phyloP scores from a whole-genome alignment of 768 basidiomycete genomes.

The Psilocybe cyanescens region DNA sequence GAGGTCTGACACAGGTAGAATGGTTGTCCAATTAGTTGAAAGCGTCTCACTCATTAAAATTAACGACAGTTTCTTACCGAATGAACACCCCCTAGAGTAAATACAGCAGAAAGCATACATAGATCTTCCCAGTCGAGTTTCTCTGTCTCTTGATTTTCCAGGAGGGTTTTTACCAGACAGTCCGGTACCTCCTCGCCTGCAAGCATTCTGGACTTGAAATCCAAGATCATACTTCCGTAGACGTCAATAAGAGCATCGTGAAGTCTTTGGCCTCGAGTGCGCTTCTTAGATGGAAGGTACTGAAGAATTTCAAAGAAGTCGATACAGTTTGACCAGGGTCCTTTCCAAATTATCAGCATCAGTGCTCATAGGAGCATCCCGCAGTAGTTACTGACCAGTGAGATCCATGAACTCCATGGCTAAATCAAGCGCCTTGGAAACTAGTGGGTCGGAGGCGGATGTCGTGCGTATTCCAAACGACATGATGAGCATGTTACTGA shows the following conservation, averaged over 20 bases:
- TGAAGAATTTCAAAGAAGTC: conserved; percentile 50
- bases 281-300: conserved; percentile 38
- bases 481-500: conserved; percentile 46
- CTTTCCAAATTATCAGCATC: conserved; percentile 33
- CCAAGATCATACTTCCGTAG: conserved; percentile 41
- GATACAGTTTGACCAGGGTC: conserved; percentile 45
- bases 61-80: conserved; percentile 29
- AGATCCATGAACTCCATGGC: conserved; percentile 46
- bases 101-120: conserved; percentile 40
- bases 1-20: conserved; percentile 25
- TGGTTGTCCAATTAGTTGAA: no score
- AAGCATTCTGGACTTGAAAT: conserved; percentile 37
- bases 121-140: conserved; percentile 41
- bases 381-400: conserved; percentile 21
- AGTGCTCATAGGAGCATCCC: background rate
- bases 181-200: conserved; percentile 42
- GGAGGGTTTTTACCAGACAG: conserved; percentile 43
- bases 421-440: conserved; percentile 36
- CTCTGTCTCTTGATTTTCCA: conserved; percentile 36
- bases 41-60: no score
- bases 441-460: conserved; percentile 37
- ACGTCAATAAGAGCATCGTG: conserved; percentile 38
- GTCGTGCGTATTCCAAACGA: conserved; percentile 44
- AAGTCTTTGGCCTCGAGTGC: conserved; percentile 38
- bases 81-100: conserved; percentile 48